Evolutionary conservation across 2,329 filamentous ascomycete genomes (phyloP).

Genomic region (Sporothrix mexicana): DNA sequence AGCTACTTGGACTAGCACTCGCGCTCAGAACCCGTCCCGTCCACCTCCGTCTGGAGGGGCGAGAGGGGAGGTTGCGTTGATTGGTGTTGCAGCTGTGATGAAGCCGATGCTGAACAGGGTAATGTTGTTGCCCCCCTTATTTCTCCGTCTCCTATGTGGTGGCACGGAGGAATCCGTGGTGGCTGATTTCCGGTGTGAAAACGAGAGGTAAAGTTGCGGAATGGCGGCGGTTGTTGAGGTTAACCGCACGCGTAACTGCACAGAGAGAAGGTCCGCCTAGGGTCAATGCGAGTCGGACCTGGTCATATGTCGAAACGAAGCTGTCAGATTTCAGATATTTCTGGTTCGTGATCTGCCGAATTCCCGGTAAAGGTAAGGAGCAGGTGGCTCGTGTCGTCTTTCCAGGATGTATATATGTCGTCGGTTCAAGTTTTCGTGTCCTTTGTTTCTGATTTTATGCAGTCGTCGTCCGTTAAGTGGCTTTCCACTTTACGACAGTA

Average conservation of each 20-base stretch:
- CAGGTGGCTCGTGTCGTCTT: slow-evolving; percentile 7
- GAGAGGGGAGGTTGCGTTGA: slow-evolving; percentile 55
- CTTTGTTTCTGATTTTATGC: not conserved
- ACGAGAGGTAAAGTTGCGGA: not conserved
- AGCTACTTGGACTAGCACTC: not conserved
- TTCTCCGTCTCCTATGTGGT: slow-evolving; percentile 1
- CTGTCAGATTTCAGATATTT: not conserved
- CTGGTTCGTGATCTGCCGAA: not conserved
- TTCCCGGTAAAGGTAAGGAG: not conserved
- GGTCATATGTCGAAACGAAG: not conserved
- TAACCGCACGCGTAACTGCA: not conserved
- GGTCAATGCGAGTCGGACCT: not conserved
- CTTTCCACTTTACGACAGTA: not conserved
- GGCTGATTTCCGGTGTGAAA: slow-evolving; percentile 14
- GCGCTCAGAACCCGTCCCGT: slow-evolving; percentile 55
- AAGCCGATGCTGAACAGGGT: not conserved
- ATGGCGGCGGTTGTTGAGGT: not conserved
- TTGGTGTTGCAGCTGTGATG: not conserved
- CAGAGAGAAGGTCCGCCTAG: too few relatives aligned
- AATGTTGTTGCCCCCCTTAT: slow-evolving; percentile 7
- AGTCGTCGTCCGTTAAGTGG: not conserved
- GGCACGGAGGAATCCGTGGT: slow-evolving; percentile 29
- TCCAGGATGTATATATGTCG: not conserved
- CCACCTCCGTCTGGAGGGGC: slow-evolving; percentile 65
- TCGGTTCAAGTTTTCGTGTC: not conserved